Base-by-base conservation (phyloP, 768 basidiomycete genomes). In the Candolleomyces eurysporus region DNA sequence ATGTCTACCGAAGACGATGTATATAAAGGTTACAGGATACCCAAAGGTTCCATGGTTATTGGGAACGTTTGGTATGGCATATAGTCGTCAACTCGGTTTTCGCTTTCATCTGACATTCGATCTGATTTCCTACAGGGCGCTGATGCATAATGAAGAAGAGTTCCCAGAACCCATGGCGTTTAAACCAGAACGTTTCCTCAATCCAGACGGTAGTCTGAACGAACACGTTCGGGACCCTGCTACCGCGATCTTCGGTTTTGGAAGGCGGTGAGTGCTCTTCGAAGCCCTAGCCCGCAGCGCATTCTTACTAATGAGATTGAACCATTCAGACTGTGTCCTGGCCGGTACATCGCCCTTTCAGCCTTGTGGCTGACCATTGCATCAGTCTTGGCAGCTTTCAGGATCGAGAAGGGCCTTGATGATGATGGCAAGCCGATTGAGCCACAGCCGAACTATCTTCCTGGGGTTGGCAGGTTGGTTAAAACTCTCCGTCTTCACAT, bases 21-120 rank as follows among this genome's bases (percentile, higher is more conserved):
- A n/a, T 81, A 78, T 49, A 73, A 77, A 13, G 79, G 77, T 1
- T 71, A 75, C 58, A 68, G 69, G 39, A 77, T 81, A 50, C 80
- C 79, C 0, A 76, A 79, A 62, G 79, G 69, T 19, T 67, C 74
- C 1, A 62, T 71, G 2, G 66, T 74, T n/a, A 60, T 73, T 58
- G 67, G 63, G 4, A 74, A 76, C 50, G 63, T 67, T 39, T 73
- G 73, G 73, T 70, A 58, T 14, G 64, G 60, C 10, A n/a, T 21
- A 16, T 9, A 9, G 11, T 11, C 6, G 36, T 11, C 11, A 36
- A 7, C 36, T 36, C 5, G 36, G 11, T 11, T 36, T 36, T 11
- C 8, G 36, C 58, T 39, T 13, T 3, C 17, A 50, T 6, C 21
- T 42, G 7, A 43, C 11, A 16, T 31, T 13, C 14, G 26, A 16